These are phyloP conservation scores for Sinapis alba DNA, from an alignment of 441 rosid species.

Conservation along the genomic window DNA sequence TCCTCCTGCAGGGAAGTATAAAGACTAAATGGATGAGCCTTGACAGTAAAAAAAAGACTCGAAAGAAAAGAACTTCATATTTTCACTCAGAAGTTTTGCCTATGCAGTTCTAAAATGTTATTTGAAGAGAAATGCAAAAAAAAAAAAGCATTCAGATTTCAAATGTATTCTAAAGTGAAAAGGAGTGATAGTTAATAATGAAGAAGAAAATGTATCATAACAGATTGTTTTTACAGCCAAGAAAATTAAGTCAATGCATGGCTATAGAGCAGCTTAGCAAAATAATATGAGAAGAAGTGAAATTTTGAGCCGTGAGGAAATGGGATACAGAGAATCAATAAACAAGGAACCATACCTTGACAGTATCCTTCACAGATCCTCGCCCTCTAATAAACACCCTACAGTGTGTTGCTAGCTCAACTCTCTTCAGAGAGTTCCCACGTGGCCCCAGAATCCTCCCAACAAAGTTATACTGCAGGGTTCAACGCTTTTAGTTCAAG, in stretches of 20 bases:
- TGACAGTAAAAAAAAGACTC: neutral
- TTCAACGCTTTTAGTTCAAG: constrained; percentile 36
- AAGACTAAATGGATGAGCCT: constrained; percentile 4
- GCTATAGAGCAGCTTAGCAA: neutral
- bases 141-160: neutral
- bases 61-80: neutral
- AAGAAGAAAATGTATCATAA: neutral
- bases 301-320: neutral
- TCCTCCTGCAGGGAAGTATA: constrained; percentile 62
- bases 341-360: constrained; percentile 57
- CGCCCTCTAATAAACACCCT: constrained; percentile 91
- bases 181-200: neutral
- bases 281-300: neutral
- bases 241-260: neutral
- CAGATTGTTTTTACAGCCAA: neutral
- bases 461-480: constrained; percentile 84
- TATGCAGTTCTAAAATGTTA: neutral
- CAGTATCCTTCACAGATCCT: constrained; percentile 90
- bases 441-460: constrained; percentile 97
- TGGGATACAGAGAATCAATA: neutral
- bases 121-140: neutral
- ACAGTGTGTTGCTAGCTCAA: constrained; percentile 80
- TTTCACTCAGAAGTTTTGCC: neutral
- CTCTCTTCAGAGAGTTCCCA: constrained; percentile 95
- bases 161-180: neutral